Evolutionary conservation across 345 rosid species (phyloP).

Genomic region (Gossypium mustelinum): DNA sequence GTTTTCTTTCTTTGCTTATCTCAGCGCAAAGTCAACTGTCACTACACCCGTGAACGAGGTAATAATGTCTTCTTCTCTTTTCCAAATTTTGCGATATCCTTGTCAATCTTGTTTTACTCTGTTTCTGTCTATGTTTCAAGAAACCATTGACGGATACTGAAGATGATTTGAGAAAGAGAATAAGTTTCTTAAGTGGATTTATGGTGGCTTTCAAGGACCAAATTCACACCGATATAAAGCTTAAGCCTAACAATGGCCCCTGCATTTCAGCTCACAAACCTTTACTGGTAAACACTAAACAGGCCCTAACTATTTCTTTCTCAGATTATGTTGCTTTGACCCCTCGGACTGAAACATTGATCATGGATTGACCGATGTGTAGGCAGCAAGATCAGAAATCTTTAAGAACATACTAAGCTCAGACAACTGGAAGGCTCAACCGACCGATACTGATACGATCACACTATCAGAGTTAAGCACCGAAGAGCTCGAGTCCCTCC

Average conservation of each 20-base stretch:
- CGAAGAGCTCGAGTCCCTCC: slow-evolving; percentile 65
- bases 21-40: not conserved
- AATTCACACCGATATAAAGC: slow-evolving; percentile 40
- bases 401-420: slow-evolving; percentile 70
- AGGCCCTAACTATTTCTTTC: not conserved
- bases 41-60: not conserved
- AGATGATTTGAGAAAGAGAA: slow-evolving; percentile 34
- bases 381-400: slow-evolving; percentile 85
- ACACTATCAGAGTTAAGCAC: slow-evolving; percentile 52
- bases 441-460: slow-evolving; percentile 39
- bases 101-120: not conserved
- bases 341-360: not conserved
- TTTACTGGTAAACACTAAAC: slow-evolving; percentile 32
- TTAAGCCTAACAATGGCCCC: slow-evolving; percentile 41
- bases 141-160: slow-evolving; percentile 27
- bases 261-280: slow-evolving; percentile 46
- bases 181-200: slow-evolving; percentile 36
- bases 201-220: slow-evolving; percentile 29
- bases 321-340: not conserved
- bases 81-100: not conserved
- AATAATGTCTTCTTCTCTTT: not conserved
- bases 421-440: slow-evolving; percentile 59
- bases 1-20: not conserved
- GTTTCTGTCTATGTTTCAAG: not conserved
- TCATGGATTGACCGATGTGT: not conserved